Base-by-base conservation (phyloP, 495 filamentous ascomycete species). In the Gamarada debralockiae region DNA sequence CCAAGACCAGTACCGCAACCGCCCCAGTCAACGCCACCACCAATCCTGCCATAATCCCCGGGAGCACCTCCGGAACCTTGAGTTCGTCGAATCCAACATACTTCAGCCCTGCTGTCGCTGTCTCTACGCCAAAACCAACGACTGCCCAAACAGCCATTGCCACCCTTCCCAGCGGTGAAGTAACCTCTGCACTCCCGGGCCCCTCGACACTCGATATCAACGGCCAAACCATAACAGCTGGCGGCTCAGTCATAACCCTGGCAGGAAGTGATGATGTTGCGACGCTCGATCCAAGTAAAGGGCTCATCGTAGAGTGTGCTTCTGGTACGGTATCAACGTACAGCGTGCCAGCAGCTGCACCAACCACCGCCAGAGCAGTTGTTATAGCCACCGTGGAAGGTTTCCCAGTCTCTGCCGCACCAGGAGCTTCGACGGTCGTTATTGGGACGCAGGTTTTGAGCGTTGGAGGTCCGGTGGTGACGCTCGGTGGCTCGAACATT, bases 331-430 rank as follows among this genome's bases (percentile, higher is more conserved):
- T n/a, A 2, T 13, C 6, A 17, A 45, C 42, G 6, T 15, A 24
- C 25, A 45, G 10, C 18, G 1, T 24, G 6, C 21, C 18, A 23
- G 17, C 42, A 17, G 12, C 20, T 12, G 17, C 10, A 8, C 5
- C 42, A 10, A 13, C 12, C 8, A 12, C 39, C 20, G 7, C 9
- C 43, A 27, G 12, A 31, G 21, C 37, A 24, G 13, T 18, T 4
- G 24, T 27, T 7, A 49, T 55, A 23, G 53, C 25, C 23, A 53
- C 49, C 23, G 20, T 57, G 14, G 55, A 4, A 12, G 42, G 49
- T 7, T 23, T 38, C 1, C 14, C 21, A 2, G 22, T 58, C 15
- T 53, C 49, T 14, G 55, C 55, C 7, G 38, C 55, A 1, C 36
- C 50, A n/a, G 55, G 43, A 34, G 55, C 43, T 5, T 44, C 55